phyloP scores from a whole-genome alignment of 805 yeast genomes.

The Starmerella floris region DNA sequence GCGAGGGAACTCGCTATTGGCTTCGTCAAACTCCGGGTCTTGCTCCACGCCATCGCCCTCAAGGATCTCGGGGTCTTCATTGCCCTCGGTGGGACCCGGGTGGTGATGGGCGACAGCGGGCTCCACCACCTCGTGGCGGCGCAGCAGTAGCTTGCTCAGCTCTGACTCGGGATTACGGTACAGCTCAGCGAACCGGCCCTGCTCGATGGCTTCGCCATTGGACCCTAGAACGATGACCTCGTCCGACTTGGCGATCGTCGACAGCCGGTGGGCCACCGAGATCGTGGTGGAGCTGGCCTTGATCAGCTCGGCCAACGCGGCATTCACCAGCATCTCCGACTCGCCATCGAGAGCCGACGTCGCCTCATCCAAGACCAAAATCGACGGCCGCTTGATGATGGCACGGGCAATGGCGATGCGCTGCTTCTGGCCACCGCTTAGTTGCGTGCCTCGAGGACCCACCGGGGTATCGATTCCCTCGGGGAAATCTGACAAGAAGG shows the following conservation, averaged over 20 bases:
- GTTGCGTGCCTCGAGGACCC: conserved; percentile 77
- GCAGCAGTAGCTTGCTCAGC: conserved; percentile 32
- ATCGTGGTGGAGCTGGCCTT: conserved; percentile 50
- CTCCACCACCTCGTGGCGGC: conserved; percentile 16
- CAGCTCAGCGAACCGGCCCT: conserved; percentile 46
- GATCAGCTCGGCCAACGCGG: conserved; percentile 47
- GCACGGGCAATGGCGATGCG: conserved; percentile 86
- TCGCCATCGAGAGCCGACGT: conserved; percentile 87
- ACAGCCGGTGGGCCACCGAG: conserved; percentile 80
- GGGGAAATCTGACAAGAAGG: conserved; percentile 64
- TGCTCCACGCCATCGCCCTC: conserved; percentile 1
- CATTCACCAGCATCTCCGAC: conserved; percentile 73
- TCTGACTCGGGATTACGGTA: conserved; percentile 35
- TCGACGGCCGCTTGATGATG: conserved; percentile 58
- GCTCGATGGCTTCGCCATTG: conserved; percentile 63
- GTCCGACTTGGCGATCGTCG: conserved; percentile 74
- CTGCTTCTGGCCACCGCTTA: conserved; percentile 93
- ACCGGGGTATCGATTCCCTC: conserved; percentile 67
- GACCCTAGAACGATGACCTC: conserved; percentile 65
- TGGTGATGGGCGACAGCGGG: conserved; percentile 2
- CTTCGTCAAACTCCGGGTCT: conserved; percentile 9
- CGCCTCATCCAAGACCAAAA: conserved; percentile 84
- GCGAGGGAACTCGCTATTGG: conserved; percentile 10
- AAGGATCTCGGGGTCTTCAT: not conserved
- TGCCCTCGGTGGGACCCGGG: not conserved